Evolutionary conservation across 140 eudicot genomes (phyloP).

Genomic region (Anethum foeniculum): DNA sequence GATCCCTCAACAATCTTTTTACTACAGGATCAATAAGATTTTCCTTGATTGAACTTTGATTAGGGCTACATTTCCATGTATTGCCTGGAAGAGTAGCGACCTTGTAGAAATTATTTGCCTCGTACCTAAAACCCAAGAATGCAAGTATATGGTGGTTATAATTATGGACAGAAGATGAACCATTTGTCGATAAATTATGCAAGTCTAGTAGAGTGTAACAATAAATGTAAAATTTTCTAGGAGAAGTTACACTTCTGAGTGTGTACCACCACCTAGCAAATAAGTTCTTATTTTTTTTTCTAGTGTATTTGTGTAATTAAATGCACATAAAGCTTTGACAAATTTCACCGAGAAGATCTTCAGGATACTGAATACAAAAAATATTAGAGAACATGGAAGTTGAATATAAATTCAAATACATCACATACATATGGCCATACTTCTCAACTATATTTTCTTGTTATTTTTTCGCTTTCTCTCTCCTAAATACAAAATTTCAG

Average conservation of each 20-base stretch:
- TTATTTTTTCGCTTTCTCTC: background rate
- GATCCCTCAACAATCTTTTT: background rate
- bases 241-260: background rate
- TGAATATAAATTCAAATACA: too few species aligned
- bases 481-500: background rate
- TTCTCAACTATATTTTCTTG: background rate
- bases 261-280: background rate
- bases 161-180: background rate
- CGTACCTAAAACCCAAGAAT: background rate
- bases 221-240: background rate
- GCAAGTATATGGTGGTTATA: background rate
- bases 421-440: background rate
- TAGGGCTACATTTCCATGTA: background rate
- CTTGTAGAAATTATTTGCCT: background rate
- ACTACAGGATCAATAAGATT: background rate
- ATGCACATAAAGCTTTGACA: background rate
- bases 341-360: background rate
- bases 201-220: background rate
- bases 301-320: background rate
- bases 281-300: background rate
- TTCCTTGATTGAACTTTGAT: background rate
- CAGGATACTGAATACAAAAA: background rate
- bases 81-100: background rate
- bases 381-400: background rate
- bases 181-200: background rate